Evolutionary conservation across 257 asterid genomes (phyloP), one percentile per base, ranked within the genome.

Genomic region (Gentiana macrophylla): DNA sequence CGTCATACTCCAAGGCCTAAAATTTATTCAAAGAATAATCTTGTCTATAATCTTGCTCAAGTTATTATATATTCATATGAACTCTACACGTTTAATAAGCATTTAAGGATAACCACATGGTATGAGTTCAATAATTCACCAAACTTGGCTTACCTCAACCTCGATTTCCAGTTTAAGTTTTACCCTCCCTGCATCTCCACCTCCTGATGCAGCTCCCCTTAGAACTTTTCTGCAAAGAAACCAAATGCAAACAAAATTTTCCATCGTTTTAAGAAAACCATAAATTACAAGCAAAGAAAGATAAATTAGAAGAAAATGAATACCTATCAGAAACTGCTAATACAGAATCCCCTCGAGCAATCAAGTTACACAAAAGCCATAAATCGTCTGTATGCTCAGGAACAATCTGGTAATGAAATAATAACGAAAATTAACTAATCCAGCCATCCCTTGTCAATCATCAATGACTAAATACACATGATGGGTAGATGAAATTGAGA

Each of bases 371-470:
- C 8, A 86, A 83, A 58, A 80, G 50, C 97, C 99, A 92, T 38
- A 92, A 69, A 74, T 92, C 99, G 70, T 92, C 97, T 45, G 91
- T 76, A 74, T 92, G 97, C 4, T 88, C 97, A 8, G 99, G 83
- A 59, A 83, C 70, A 79, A 92, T 81, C 99, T 92, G 74, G 61
- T 57, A 5, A 66, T 57, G 53, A 56, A 49, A 62, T 10, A 41
- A 41, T 1, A 1, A 41, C 0, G 9, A 61, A 66, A 62, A 37
- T 60, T n/a, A 62, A 32, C 36, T 37, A 36, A 8, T 7, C 12
- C 37, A 13, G 35, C 2, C 54, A 35, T 37, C 13, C 35, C 35
- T 53, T 44, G 5, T 36, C 15, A 44, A 7, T 6, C 24, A 45
- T 55, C 5, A 8, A 2, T 6, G 35, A 34, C 9, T 5, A 50